A percentile compares a stretch with the other conserved stretches of the same genome.
Evolutionary conservation across 768 basidiomycete genomes (phyloP).

Genomic region (Lactarius trivialis): DNA sequence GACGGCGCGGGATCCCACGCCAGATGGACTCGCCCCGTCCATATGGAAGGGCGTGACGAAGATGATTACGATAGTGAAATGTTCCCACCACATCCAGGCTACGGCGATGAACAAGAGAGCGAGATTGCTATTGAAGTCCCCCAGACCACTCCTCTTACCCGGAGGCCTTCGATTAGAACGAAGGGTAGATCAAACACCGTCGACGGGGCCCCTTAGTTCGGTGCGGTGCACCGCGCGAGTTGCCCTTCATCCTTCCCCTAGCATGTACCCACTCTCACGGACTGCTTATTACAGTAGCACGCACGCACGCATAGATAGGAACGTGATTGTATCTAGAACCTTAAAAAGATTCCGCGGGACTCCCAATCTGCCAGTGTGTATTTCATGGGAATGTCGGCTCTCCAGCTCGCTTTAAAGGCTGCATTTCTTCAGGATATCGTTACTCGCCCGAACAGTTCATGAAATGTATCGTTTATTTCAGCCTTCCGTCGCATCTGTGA

Average conservation of each 20-base stretch:
- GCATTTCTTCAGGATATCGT: not conserved
- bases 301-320: conserved; percentile 3
- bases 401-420: no score
- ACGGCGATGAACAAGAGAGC: conserved; percentile 25
- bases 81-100: conserved; percentile 31
- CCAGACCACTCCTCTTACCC: conserved; percentile 53
- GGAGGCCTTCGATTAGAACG: conserved; percentile 47
- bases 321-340: conserved; percentile 2
- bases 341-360: not conserved
- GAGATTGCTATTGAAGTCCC: conserved; percentile 36
- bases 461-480: conserved; percentile 21
- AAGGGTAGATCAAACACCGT: conserved; percentile 12
- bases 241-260: not conserved
- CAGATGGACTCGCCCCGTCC: conserved; percentile 49
- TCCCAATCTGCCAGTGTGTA: not conserved
- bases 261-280: not conserved
- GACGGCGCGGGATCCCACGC: conserved; percentile 57
- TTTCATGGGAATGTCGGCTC: not conserved
- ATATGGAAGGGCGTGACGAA: conserved; percentile 33
- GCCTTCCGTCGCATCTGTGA: conserved; percentile 31
- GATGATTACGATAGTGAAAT: conserved; percentile 33
- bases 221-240: conserved; percentile 6
- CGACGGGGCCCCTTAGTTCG: not conserved
- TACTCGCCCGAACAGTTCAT: not conserved
- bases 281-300: conserved; percentile 2